Conservation (phyloP, 352 stramenopile genomes). For the Saprolegnia diclina region DNA sequence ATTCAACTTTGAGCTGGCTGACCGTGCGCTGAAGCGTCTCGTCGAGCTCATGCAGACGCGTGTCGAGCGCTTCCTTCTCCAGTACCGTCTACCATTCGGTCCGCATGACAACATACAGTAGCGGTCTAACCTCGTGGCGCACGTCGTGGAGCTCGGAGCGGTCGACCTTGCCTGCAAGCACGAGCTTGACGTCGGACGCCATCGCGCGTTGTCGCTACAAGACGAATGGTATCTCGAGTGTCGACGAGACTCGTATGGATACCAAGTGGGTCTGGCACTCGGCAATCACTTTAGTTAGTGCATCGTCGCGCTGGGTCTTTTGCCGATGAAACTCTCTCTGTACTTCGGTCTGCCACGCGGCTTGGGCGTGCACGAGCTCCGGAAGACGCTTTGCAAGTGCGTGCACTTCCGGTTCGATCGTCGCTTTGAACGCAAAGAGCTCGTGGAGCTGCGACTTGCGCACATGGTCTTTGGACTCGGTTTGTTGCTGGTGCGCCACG, state of each 20-base stretch:
- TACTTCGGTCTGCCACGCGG: background rate
- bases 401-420: background rate
- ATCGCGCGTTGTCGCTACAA: constrained; percentile 20
- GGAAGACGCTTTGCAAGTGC: background rate
- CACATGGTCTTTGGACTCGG: background rate
- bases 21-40: background rate
- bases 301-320: constrained; percentile 3
- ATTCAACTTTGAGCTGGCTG: background rate
- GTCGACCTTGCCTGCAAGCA: constrained; percentile 12
- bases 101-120: background rate
- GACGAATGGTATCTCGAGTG: background rate
- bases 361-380: background rate
- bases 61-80: background rate
- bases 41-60: background rate
- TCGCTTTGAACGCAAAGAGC: background rate
- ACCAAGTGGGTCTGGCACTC: constrained; percentile 18
- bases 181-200: constrained; percentile 21
- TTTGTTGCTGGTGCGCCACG: background rate
- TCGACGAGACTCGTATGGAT: background rate
- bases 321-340: background rate
- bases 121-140: background rate
- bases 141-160: background rate
- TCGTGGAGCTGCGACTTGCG: background rate
- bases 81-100: background rate
- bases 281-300: background rate